phyloP scores from a whole-genome alignment of 2,329 filamentous ascomycete species.

The Thelonectria olida region DNA sequence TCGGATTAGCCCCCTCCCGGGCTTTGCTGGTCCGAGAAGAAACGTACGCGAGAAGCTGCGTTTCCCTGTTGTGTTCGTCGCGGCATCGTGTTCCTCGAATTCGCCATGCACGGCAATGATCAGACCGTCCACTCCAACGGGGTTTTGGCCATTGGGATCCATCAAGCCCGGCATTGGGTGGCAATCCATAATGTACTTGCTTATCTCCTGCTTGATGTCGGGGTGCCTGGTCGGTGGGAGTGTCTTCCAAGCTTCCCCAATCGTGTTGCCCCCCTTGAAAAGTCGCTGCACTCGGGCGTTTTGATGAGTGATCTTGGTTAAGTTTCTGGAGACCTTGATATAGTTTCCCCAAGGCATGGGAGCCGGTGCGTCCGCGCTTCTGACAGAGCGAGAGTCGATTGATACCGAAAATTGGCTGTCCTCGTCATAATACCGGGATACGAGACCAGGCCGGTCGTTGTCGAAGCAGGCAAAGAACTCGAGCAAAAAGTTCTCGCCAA shows the following conservation, averaged over 20 bases:
- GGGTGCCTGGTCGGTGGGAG: constrained; percentile 81
- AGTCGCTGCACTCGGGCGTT: constrained; percentile 71
- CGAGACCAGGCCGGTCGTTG: constrained; percentile 70
- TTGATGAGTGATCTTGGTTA: constrained; percentile 72
- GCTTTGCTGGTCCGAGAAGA: constrained; percentile 77
- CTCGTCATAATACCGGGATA: constrained; percentile 77
- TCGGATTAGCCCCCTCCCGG: constrained; percentile 70
- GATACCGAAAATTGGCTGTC: constrained; percentile 79
- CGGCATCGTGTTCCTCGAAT: constrained; percentile 76
- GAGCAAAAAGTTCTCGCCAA: constrained; percentile 79
- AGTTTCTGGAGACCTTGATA: constrained; percentile 80
- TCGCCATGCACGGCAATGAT: constrained; percentile 84
- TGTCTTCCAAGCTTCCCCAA: constrained; percentile 73
- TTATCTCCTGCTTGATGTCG: constrained; percentile 69
- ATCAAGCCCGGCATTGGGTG: constrained; percentile 76
- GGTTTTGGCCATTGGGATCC: constrained; percentile 72
- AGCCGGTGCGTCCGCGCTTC: constrained; percentile 52
- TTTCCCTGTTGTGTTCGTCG: constrained; percentile 65
- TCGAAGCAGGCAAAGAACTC: constrained; percentile 82
- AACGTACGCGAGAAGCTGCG: constrained; percentile 87
- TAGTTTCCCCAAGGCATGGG: constrained; percentile 76
- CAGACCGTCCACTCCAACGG: constrained; percentile 78
- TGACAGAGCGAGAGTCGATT: constrained; percentile 70
- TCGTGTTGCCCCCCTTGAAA: constrained; percentile 70
- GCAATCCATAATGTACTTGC: constrained; percentile 86